Evolutionary conservation across 805 yeast species (phyloP), one percentile per base, ranked within the genome.

Genomic region (Candida peoriensis): DNA sequence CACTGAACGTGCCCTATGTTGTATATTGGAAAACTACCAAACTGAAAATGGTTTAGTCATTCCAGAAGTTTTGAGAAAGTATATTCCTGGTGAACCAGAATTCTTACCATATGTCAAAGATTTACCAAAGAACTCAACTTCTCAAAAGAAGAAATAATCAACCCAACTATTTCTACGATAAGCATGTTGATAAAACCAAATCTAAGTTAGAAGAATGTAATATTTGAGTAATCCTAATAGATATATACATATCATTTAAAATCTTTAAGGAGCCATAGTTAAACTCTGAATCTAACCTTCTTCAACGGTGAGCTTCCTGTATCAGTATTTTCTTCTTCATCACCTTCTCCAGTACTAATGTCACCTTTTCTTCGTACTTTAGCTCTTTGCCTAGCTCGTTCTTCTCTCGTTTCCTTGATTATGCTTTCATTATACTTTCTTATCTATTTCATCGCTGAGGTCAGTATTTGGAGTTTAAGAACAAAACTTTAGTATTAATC

Each of bases 11-110:
- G 96, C 98, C 13, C 70, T 93, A 57, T 93, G 98, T 71, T 93
- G 98, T 74, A 72, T 93, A 48, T 72, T 93, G 60, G 98, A 93
- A 70, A 93, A 93, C 72, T 93, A 93, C 70, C 98, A 93, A 73
- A 93, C 90, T 41, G 96, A 85, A 58, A 96, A 88, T 43, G 97
- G 98, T 57, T 72, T 90, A 55, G 77, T 77, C 38, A 76, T 93
- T 44, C 98, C 98, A 43, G 95, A 89, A 67, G 97, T 89, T 26
- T 76, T 93, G 63, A 83, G 97, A 73, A 86, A 77, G 63, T 93
- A 82, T 72, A 86, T 93, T 55, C 98, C 98, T 38, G 98, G 98
- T 49, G 95, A 88, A 66, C 98, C 98, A 22, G 97, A 90, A 61
- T 93, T 93, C 64, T 68, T 93, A 52, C 97, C 97, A 34, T 93